Evolutionary conservation across 1,284 basidiomycete species (phyloP).

Genomic region (Ceratobasidium papillatum): DNA sequence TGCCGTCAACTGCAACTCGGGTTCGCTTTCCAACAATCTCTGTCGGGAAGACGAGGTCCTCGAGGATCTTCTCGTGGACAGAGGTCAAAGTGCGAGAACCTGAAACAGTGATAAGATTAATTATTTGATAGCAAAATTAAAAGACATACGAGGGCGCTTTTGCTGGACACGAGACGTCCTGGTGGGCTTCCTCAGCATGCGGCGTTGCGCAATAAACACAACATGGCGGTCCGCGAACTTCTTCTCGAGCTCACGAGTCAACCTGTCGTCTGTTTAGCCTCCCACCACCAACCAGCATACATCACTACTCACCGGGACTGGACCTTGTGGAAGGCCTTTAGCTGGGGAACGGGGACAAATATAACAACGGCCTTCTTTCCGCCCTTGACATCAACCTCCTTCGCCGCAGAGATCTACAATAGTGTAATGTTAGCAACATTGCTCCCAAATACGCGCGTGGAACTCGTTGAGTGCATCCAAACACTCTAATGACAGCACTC

Average conservation of each 20-base stretch:
- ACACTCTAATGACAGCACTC: not conserved
- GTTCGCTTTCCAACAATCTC: constrained; percentile 99
- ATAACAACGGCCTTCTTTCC: constrained; percentile 99
- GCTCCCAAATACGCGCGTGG: not conserved
- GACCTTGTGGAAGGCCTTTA: constrained; percentile 99
- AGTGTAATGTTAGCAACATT: not conserved
- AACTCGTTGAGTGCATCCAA: not conserved
- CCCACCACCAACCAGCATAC: not conserved
- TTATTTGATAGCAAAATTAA: not conserved
- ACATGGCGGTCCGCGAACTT: constrained; percentile 99
- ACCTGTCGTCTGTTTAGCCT: constrained; percentile 59
- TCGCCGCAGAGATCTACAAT: constrained; percentile 87
- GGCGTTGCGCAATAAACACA: constrained; percentile 98
- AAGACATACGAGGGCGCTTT: constrained; percentile 82
- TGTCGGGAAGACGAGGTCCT: constrained; percentile 98
- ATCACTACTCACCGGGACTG: constrained; percentile 84
- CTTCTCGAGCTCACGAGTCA: constrained; percentile 99
- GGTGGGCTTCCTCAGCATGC: constrained; percentile 97
- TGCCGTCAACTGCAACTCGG: constrained; percentile 88
- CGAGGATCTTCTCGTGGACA: constrained; percentile 98
- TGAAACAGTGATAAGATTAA: not conserved
- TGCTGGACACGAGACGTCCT: constrained; percentile 92
- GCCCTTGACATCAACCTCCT: constrained; percentile 98
- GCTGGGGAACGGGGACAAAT: constrained; percentile 96
- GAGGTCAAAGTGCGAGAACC: constrained; percentile 91